phyloP scores from a whole-genome alignment of 73 alveolate species.

The Paramecium biaurelia region DNA sequence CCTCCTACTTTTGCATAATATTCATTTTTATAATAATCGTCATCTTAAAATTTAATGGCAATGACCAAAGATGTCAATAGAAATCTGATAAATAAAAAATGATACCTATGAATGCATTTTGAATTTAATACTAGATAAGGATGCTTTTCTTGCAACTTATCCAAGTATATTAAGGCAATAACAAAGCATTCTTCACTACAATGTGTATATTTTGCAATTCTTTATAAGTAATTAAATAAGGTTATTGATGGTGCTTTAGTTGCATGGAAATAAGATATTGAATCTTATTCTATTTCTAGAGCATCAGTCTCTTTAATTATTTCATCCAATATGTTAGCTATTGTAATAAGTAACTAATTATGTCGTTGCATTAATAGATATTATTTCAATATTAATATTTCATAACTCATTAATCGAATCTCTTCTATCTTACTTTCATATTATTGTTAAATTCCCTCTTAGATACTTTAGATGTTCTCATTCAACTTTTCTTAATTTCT shows the following conservation, averaged over 20 bases:
- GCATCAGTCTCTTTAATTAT: constrained; percentile 40
- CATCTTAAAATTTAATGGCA: constrained; percentile 80
- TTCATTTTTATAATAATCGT: constrained; percentile 68
- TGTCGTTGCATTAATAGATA: constrained; percentile 69
- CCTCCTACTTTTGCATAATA: constrained; percentile 89
- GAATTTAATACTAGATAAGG: constrained; percentile 60
- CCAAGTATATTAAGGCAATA: constrained; percentile 74
- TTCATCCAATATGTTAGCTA: constrained; percentile 23
- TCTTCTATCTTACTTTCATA: not conserved
- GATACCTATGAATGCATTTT: constrained; percentile 68
- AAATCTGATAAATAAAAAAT: constrained; percentile 69
- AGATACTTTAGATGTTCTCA: not conserved
- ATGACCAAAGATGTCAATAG: constrained; percentile 73
- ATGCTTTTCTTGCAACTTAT: constrained; percentile 65
- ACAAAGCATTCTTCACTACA: constrained; percentile 70
- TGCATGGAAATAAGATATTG: constrained; percentile 50
- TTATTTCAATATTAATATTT: not conserved
- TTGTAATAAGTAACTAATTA: not conserved
- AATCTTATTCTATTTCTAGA: not conserved
- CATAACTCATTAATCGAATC: not conserved
- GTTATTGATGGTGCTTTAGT: constrained; percentile 72
- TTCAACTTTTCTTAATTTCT: not conserved
- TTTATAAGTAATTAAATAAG: constrained; percentile 60
- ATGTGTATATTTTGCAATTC: constrained; percentile 73
- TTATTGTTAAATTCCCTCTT: not conserved